phyloP scores from a whole-genome alignment of 306 rosid genomes.

The Vicia faba region DNA sequence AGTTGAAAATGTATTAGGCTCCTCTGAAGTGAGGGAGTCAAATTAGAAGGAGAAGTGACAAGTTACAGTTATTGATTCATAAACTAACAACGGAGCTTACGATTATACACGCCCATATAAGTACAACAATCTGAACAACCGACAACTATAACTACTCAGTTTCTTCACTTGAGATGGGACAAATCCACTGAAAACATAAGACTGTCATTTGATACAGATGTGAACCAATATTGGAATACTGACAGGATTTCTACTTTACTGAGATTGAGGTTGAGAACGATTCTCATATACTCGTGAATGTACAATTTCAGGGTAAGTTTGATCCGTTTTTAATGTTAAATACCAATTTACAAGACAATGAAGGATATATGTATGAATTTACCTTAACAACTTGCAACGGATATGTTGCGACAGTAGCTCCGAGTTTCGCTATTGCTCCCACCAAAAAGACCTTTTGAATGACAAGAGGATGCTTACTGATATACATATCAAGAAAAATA shows the following conservation, averaged over 20 bases:
- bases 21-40: too few relatives aligned
- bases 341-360: conserved; percentile 19
- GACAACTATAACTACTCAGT: too few relatives aligned
- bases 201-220: too few relatives aligned
- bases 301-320: neutral
- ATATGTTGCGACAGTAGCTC: conserved; percentile 78
- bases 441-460: conserved; percentile 60
- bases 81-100: too few relatives aligned
- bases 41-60: too few relatives aligned
- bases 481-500: conserved; percentile 25
- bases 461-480: conserved; percentile 32
- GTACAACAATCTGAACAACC: too few relatives aligned
- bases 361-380: conserved; percentile 23
- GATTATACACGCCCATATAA: too few relatives aligned
- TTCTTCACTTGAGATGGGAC: too few relatives aligned
- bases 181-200: too few relatives aligned
- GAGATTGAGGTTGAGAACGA: conserved; percentile 11
- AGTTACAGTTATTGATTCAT: too few relatives aligned
- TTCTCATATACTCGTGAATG: neutral
- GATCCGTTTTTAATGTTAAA: neutral
- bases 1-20: too few relatives aligned
- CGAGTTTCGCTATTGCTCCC: conserved; percentile 89
- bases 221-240: too few relatives aligned
- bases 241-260: neutral
- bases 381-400: conserved; percentile 88